phyloP scores from a whole-genome alignment of 192 early-diverging fungal species.

The Coemansia asiatica region DNA sequence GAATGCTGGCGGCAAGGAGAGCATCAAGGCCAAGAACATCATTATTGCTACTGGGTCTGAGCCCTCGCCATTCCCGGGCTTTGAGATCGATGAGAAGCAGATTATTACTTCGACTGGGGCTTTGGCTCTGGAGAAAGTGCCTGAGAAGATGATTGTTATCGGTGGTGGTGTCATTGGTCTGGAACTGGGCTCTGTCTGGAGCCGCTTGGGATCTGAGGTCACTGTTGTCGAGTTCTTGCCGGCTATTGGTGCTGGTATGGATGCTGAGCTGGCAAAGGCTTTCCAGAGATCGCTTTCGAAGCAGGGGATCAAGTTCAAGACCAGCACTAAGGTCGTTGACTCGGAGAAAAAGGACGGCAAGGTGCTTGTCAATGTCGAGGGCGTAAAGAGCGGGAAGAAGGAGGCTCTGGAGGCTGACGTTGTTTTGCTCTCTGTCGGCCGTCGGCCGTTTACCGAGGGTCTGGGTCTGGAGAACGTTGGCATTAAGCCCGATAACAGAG shows the following conservation, averaged over 20 bases:
- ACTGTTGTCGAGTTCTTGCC: slow-evolving; percentile 94
- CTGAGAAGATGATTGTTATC: slow-evolving; percentile 98
- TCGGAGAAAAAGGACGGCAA: slow-evolving; percentile 83
- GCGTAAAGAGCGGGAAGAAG: slow-evolving; percentile 75
- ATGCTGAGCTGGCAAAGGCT: slow-evolving; percentile 85
- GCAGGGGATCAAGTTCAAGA: slow-evolving; percentile 98
- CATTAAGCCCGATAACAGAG: slow-evolving; percentile 81
- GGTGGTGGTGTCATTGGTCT: slow-evolving; percentile 99
- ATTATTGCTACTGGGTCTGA: slow-evolving; percentile 99
- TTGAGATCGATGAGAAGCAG: slow-evolving; percentile 92
- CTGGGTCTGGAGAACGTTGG: slow-evolving; percentile 92
- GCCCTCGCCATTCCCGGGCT: slow-evolving; percentile 87
- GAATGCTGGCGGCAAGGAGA: slow-evolving; percentile 70
- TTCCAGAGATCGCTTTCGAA: slow-evolving; percentile 92
- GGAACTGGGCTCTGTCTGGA: slow-evolving; percentile 98
- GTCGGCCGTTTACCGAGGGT: slow-evolving; percentile 90
- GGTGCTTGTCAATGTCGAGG: slow-evolving; percentile 88
- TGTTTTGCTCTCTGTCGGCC: slow-evolving; percentile 90
- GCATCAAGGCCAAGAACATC: slow-evolving; percentile 89
- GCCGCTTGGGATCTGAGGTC: slow-evolving; percentile 89
- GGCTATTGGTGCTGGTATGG: slow-evolving; percentile 96
- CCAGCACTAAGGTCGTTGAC: slow-evolving; percentile 91
- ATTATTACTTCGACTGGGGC: slow-evolving; percentile 99
- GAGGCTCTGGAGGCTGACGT: slow-evolving; percentile 90
- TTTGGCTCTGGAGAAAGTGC: slow-evolving; percentile 87